Conservation (phyloP, 108 stramenopile species). For the Cylindrotheca fusiformis region DNA sequence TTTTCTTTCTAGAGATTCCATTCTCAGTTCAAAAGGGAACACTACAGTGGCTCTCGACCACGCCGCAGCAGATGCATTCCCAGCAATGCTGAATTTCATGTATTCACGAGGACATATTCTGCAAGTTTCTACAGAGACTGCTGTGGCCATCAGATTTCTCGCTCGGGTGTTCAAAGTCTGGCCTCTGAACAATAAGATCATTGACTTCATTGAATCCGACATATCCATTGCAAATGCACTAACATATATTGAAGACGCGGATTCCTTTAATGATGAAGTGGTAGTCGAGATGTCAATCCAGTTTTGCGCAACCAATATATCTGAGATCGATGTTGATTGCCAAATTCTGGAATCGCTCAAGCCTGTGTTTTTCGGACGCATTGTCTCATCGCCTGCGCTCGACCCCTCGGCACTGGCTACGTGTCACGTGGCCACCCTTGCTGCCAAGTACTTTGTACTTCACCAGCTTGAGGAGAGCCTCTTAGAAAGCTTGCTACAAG, state of each 20-base stretch:
- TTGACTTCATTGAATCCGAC: conserved; percentile 39
- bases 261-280: conserved; percentile 27
- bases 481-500: conserved; percentile 17
- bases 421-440: conserved; percentile 21
- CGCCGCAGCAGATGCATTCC: conserved; percentile 29
- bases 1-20: conserved; percentile 11
- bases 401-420: conserved; percentile 7
- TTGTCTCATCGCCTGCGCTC: conserved; percentile 25
- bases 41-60: conserved; percentile 23
- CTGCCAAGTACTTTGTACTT: conserved; percentile 23
- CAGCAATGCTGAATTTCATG: conserved; percentile 39
- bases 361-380: conserved; percentile 28
- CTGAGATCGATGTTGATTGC: conserved; percentile 10
- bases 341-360: conserved; percentile 14
- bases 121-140: conserved; percentile 21
- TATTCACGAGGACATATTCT: conserved; percentile 28
- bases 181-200: conserved; percentile 29
- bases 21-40: background rate
- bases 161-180: conserved; percentile 40
- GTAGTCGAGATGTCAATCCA: conserved; percentile 13
- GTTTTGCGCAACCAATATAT: conserved; percentile 15
- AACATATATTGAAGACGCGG: conserved; percentile 23
- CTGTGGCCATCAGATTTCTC: conserved; percentile 38
- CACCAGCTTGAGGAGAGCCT: conserved; percentile 23
- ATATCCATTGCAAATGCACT: conserved; percentile 31